These are phyloP conservation scores for Wickerhamiella infanticola DNA, from an alignment of 1,139 yeast species.

Conservation along the genomic window DNA sequence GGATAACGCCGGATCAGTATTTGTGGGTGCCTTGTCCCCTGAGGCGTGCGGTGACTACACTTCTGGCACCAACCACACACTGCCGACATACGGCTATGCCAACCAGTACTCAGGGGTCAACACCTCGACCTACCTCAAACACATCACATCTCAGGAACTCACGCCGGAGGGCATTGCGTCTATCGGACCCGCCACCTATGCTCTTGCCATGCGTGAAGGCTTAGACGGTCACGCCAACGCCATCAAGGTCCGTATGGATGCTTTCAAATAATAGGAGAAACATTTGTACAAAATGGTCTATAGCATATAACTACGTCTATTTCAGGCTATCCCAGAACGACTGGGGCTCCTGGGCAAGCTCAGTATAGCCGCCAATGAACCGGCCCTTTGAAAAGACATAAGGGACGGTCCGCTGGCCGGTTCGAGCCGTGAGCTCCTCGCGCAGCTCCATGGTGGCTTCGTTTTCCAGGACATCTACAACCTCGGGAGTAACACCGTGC, in stretches of 20 bases:
- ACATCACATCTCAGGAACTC: constrained; percentile 84
- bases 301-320: not conserved
- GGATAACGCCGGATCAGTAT: constrained; percentile 89
- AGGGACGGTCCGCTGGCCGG: constrained; percentile 89
- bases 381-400: constrained; percentile 75
- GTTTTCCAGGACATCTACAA: constrained; percentile 11
- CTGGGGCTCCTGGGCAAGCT: constrained; percentile 16
- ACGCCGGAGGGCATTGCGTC: constrained; percentile 69
- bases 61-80: constrained; percentile 91
- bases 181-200: constrained; percentile 92
- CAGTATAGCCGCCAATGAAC: constrained; percentile 66
- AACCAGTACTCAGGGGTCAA: constrained; percentile 95
- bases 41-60: constrained; percentile 98
- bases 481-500: constrained; percentile 10
- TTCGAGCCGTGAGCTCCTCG: constrained; percentile 53
- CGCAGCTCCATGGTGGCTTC: constrained; percentile 51
- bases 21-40: constrained; percentile 91
- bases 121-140: constrained; percentile 89
- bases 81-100: constrained; percentile 97
- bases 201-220: constrained; percentile 93
- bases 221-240: constrained; percentile 95
- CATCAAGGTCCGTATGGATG: constrained; percentile 76
- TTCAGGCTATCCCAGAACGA: constrained; percentile 12
- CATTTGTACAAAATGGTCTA: not conserved
- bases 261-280: not conserved